Evolutionary conservation across 106 monocot species (phyloP).

Genomic region (Agapanthus africanus): DNA sequence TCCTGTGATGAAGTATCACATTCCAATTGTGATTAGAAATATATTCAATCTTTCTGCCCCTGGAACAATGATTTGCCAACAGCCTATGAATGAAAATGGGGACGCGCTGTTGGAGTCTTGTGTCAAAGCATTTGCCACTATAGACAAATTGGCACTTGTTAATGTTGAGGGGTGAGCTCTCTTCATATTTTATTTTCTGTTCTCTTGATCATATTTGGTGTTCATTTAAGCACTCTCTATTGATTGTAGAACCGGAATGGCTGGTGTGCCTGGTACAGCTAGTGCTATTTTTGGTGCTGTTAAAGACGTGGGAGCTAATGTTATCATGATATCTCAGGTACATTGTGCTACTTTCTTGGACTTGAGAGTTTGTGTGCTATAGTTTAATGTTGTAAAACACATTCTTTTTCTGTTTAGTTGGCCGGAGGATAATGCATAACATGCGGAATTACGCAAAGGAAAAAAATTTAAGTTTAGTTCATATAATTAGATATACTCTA

Average conservation of each 20-base stretch:
- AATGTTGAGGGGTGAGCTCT: slow-evolving; percentile 90
- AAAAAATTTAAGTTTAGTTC: no score
- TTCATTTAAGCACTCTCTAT: background rate
- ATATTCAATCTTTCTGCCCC: slow-evolving; percentile 77
- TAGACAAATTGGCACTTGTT: slow-evolving; percentile 88
- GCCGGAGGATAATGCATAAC: no score
- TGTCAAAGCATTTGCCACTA: slow-evolving; percentile 95
- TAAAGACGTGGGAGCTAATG: slow-evolving; percentile 99
- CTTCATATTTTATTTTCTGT: background rate
- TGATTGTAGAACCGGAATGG: slow-evolving; percentile 88
- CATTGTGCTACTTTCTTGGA: background rate
- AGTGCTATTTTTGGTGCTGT: slow-evolving; percentile 90
- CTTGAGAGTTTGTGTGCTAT: background rate
- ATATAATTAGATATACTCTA: no score
- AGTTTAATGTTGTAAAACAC: no score
- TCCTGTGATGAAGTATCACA: slow-evolving; percentile 85
- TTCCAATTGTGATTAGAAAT: slow-evolving; percentile 88
- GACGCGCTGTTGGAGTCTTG: slow-evolving; percentile 36
- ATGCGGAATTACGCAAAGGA: no score
- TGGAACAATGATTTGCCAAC: slow-evolving; percentile 88
- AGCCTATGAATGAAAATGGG: slow-evolving; percentile 29
- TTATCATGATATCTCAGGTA: slow-evolving; percentile 99
- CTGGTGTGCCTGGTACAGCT: slow-evolving; percentile 98
- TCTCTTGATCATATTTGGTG: background rate
- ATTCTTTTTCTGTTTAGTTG: no score